Conservation (phyloP, 352 stramenopile genomes). For the Phytophthora quininea region DNA sequence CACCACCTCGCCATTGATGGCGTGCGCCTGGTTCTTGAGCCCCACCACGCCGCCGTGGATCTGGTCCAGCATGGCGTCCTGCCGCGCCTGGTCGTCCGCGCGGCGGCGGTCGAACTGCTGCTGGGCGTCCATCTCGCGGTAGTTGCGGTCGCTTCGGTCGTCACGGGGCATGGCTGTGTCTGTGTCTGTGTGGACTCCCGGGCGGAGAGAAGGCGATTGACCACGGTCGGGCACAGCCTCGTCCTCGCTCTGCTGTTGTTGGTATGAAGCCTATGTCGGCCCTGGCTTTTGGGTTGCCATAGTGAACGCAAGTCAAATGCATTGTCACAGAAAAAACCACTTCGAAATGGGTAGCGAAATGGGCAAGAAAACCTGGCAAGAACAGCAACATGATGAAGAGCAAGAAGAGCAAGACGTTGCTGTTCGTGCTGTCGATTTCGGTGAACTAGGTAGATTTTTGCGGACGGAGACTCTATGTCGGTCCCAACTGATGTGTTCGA, state of each 20-base stretch:
- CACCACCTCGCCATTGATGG: slow-evolving; percentile 86
- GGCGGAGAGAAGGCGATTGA: slow-evolving; percentile 8
- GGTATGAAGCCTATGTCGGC: not conserved
- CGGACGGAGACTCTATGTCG: no score
- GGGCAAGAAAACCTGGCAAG: no score
- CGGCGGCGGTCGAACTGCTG: slow-evolving; percentile 70
- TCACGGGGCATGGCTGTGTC: slow-evolving; percentile 42
- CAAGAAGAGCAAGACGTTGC: no score
- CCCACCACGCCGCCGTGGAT: slow-evolving; percentile 79
- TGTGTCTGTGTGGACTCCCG: no score
- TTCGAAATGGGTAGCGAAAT: not conserved
- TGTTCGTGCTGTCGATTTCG: no score
- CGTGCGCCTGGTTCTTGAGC: slow-evolving; percentile 83
- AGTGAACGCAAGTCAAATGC: no score
- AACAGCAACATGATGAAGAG: no score
- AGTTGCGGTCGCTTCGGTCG: slow-evolving; percentile 50
- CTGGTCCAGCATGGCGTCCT: slow-evolving; percentile 80
- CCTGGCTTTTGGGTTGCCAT: not conserved
- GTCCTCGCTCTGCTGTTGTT: not conserved
- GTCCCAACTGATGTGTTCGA: no score
- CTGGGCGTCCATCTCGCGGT: slow-evolving; percentile 71
- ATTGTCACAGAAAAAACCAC: not conserved
- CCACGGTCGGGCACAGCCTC: not conserved
- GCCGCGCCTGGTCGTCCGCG: slow-evolving; percentile 55
- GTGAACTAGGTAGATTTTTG: no score